phyloP scores from a whole-genome alignment of 2,329 filamentous ascomycete species.

The Clarireedia sp. region DNA sequence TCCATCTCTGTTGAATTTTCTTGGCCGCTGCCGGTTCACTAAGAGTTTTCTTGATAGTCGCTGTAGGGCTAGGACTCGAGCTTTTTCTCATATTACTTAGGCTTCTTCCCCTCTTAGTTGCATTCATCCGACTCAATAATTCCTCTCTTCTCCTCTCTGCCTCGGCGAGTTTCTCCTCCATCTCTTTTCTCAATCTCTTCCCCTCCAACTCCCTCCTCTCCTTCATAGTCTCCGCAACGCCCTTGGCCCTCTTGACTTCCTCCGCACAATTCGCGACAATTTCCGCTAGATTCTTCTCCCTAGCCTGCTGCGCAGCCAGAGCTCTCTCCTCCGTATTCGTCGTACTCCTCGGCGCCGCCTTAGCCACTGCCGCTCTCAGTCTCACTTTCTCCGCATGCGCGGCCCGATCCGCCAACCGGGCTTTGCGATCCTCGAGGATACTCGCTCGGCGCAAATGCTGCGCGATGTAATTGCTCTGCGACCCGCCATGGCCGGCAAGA shows the following conservation, averaged over 20 bases:
- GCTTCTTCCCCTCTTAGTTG: constrained; percentile 44
- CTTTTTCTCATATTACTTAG: constrained; percentile 47
- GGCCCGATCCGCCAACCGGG: constrained; percentile 69
- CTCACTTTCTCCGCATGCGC: constrained; percentile 80
- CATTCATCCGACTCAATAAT: constrained; percentile 46
- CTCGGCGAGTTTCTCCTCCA: constrained; percentile 73
- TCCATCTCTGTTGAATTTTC: constrained; percentile 66
- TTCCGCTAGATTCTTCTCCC: constrained; percentile 73
- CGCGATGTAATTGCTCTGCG: constrained; percentile 64
- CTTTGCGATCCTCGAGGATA: constrained; percentile 73
- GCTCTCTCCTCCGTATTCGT: constrained; percentile 68
- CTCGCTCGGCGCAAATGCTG: constrained; percentile 73
- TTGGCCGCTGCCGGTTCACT: constrained; percentile 54
- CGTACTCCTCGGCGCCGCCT: constrained; percentile 56
- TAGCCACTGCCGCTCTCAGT: constrained; percentile 64
- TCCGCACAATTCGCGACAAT: constrained; percentile 76
- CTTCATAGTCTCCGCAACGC: constrained; percentile 74
- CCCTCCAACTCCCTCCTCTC: constrained; percentile 71
- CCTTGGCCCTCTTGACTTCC: constrained; percentile 75
- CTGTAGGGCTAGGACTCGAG: constrained; percentile 41
- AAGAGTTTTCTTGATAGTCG: constrained; percentile 34
- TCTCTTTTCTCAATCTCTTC: constrained; percentile 60
- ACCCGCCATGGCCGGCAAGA: constrained; percentile 32
- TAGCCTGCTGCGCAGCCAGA: constrained; percentile 66
- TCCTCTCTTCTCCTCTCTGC: constrained; percentile 65